These are phyloP conservation scores for Phytophthora meadii DNA, from an alignment of 352 stramenopile genomes.

Conservation along the genomic window DNA sequence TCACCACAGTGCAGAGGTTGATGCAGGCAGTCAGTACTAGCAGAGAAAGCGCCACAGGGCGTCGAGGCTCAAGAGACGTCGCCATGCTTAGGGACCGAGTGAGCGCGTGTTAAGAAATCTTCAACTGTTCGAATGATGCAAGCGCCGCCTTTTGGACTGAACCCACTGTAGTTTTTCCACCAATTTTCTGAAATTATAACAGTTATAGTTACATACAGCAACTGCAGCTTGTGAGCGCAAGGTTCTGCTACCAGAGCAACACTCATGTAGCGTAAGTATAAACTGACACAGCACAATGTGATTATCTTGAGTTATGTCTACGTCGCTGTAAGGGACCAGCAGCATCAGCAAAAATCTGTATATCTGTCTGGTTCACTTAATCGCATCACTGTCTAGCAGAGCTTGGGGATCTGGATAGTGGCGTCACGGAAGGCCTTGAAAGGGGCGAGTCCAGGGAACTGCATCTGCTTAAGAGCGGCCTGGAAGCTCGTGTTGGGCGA, in stretches of 20 bases:
- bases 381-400: slow-evolving; percentile 41
- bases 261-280: slow-evolving; percentile 7
- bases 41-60: slow-evolving; percentile 20
- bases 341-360: not conserved
- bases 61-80: slow-evolving; percentile 3
- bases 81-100: slow-evolving; percentile 1
- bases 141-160: not conserved
- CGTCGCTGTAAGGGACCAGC: not conserved
- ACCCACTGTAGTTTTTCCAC: slow-evolving; percentile 13
- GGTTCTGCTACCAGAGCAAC: not conserved
- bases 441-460: slow-evolving; percentile 88
- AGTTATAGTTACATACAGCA: not conserved
- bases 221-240: no score
- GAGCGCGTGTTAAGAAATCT: slow-evolving; percentile 11
- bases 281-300: slow-evolving; percentile 25
- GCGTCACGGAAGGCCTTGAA: slow-evolving; percentile 87
- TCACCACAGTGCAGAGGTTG: not conserved
- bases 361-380: not conserved
- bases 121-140: slow-evolving; percentile 21
- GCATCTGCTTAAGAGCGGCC: slow-evolving; percentile 93
- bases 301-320: slow-evolving; percentile 40
- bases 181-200: slow-evolving; percentile 10
- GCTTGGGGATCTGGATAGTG: slow-evolving; percentile 73
- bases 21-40: slow-evolving; percentile 15
- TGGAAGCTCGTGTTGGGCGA: slow-evolving; percentile 94